Base-by-base conservation (phyloP, 1,139 yeast species). In the Blastobotrys serpentis region DNA sequence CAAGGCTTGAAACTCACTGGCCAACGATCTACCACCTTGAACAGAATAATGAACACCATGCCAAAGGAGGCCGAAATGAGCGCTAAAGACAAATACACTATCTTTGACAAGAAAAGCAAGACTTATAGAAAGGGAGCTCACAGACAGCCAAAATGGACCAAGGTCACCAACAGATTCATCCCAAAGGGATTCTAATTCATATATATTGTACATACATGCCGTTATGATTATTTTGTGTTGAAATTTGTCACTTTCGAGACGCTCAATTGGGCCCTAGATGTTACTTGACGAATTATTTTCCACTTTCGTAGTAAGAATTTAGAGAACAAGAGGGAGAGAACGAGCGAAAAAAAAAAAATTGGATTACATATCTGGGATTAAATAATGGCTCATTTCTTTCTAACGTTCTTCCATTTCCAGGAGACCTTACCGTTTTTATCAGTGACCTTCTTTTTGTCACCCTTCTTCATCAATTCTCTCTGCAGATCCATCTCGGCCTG, bases 111-210 rank as follows among this genome's bases (percentile, higher is more conserved):
- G 68, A 81, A 82, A 60, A 77, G 82, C 10, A 79, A 76, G 62
- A 83, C 83, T 25, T 92, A 90, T 70, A 80, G 98, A 72, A 92
- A 89, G 71, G 82, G 94, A 56, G 81, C 86, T 22, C 98, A 92
- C 65, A 56, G 64, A 36, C 60, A 59, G 42, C 95, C 95, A 17
- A 86, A 87, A 62, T 88, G 95, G 95, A 90, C 98, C 49, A 87
- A 85, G 70, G 67, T 80, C 55, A 81, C 95, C 13, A 77, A 84
- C 66, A 81, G 97, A 72, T 80, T 77, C 50, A 85, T 86, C 62
- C 97, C 97, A 42, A 76, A 79, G 55, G 78, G 86, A 66, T 87
- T 83, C 68, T 89, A 75, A 64, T 40, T 19, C 16, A 6, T 37
- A 25, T 36, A 22, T 30, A 14, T 26, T 37, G 25, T 25, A 36